phyloP scores from a whole-genome alignment of 306 rosid genomes.

The Trifolium pratense region DNA sequence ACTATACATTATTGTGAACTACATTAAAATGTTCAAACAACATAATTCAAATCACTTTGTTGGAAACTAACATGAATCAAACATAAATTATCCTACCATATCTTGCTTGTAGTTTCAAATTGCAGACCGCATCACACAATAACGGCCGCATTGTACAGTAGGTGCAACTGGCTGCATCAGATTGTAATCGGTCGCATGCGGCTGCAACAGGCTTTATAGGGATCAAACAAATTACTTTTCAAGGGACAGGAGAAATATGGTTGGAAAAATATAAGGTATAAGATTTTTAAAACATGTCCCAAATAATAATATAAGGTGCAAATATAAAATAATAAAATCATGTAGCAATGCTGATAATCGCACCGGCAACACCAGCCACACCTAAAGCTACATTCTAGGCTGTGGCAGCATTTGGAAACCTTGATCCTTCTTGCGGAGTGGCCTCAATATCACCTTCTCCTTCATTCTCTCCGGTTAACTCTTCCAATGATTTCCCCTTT shows the following conservation, averaged over 20 bases:
- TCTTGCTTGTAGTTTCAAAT: neutral
- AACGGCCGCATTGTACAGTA: neutral
- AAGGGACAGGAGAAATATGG: neutral
- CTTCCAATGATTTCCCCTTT: conserved; percentile 78
- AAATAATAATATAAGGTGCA: neutral
- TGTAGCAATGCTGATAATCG: neutral
- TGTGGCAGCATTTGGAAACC: neutral
- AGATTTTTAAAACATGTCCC: neutral
- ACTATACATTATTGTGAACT: conserved; percentile 23
- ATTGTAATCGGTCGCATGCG: neutral
- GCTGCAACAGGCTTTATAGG: neutral
- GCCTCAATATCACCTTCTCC: conserved; percentile 15
- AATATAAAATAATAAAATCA: neutral
- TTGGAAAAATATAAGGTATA: neutral
- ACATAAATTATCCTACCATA: conserved; percentile 40
- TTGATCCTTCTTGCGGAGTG: neutral
- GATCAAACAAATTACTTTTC: neutral
- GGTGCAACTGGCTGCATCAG: neutral
- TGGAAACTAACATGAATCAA: conserved; percentile 18
- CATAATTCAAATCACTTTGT: conserved; percentile 14
- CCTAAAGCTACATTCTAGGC: neutral
- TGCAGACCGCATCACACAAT: neutral
- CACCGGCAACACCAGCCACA: neutral
- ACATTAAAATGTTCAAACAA: conserved; percentile 27
- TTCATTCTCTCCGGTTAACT: conserved; percentile 72